Base-by-base conservation (phyloP, 2,329 filamentous ascomycete species). In the Colletotrichum simmondsii region DNA sequence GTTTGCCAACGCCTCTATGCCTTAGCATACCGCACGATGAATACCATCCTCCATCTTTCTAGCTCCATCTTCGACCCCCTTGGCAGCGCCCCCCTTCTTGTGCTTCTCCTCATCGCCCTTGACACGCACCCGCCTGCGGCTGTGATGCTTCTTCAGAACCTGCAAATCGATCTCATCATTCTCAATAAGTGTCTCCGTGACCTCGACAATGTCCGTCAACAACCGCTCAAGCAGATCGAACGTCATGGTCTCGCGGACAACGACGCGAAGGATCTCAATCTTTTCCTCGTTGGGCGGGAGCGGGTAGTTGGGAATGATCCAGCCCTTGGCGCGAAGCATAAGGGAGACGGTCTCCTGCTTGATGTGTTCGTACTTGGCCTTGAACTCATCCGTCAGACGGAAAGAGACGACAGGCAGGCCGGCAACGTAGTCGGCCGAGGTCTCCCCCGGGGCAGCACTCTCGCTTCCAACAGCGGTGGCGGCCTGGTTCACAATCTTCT, bases 241-340 rank as follows among this genome's bases (percentile, higher is more conserved):
- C n/a, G 86, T 90, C 89, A 93, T 90, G 76, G 85, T 90, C 81
- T 93, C 91, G 58, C 92, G 86, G 7, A 93, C 86, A 3, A 93
- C 92, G 0, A 93, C 87, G n/a, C 92, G 85, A 65, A 93, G 80
- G 73, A 93, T 93, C 80, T 93, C 91, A 1, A 84, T 91, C 65
- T 87, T 84, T 19, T 91, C 87, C 78, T 90, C 89, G 56, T 83
- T 85, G 0, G 91, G 91, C 10, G 92, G 92, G 5, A 93, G 84
- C 1, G 90, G 88, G 78, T 93, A 93, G 83, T 93, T 93, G 26
- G 91, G 92, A 70, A 93, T 91, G 72, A 93, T 93, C 83, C 92
- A 93, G 80, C 93, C 90, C 78, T 91, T 91, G 5, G 89, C 89
- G 16, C 92, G 86, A 68, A 93, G 81, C 53, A 93, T 81, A 22